A percentile compares a stretch with the other conserved stretches of the same genome.
Evolutionary conservation across 306 rosid species (phyloP).

Genomic region (Ziziphus jujuba): DNA sequence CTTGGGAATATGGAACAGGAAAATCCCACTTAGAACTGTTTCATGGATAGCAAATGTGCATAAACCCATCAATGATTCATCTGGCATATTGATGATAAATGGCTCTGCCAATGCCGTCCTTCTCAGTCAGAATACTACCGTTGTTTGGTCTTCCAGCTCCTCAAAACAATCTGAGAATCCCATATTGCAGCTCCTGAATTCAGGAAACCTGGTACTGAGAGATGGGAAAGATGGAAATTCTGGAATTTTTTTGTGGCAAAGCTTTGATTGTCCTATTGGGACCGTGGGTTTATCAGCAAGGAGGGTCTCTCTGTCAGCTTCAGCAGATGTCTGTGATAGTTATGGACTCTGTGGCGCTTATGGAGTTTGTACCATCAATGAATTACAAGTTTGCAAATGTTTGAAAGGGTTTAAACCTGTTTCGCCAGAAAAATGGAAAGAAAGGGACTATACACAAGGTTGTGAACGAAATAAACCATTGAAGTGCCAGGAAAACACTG

Average conservation of each 20-base stretch:
- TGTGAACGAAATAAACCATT: slow-evolving; percentile 33
- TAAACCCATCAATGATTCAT: not conserved
- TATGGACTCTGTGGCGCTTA: slow-evolving; percentile 35
- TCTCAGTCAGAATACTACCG: not conserved
- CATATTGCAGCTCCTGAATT: slow-evolving; percentile 34
- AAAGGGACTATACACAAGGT: slow-evolving; percentile 40
- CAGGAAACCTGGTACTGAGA: slow-evolving; percentile 45
- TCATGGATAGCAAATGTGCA: not conserved
- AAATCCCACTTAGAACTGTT: not conserved
- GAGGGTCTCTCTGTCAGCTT: slow-evolving; percentile 49
- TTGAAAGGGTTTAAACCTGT: slow-evolving; percentile 36
- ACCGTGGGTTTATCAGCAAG: slow-evolving; percentile 34
- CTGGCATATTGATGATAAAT: not conserved
- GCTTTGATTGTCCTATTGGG: slow-evolving; percentile 45
- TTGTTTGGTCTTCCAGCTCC: slow-evolving; percentile 38
- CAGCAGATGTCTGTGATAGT: slow-evolving; percentile 17
- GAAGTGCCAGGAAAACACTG: slow-evolving; percentile 33
- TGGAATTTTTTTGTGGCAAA: slow-evolving; percentile 43
- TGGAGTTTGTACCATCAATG: slow-evolving; percentile 19
- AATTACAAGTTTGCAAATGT: slow-evolving; percentile 27
- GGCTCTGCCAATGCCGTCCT: not conserved
- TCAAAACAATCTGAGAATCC: slow-evolving; percentile 18
- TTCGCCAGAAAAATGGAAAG: slow-evolving; percentile 30
- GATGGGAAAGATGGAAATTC: slow-evolving; percentile 29
- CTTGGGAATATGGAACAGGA: slow-evolving; percentile 49